Conservation (phyloP, 495 filamentous ascomycete species). For the Schizothecium vesticola region DNA sequence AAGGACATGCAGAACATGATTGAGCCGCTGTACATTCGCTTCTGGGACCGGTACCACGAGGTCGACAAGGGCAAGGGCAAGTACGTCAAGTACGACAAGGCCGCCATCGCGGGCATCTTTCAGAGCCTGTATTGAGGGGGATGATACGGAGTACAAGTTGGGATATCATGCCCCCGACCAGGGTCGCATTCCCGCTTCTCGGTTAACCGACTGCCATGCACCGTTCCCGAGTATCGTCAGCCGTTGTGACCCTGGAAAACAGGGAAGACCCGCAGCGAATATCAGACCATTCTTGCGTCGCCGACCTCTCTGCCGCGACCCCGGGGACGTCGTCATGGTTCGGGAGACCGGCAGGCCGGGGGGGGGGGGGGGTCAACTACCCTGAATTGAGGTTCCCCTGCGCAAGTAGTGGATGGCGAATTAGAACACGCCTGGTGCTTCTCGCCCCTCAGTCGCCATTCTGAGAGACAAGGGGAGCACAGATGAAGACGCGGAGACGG, state of each 20-base stretch:
- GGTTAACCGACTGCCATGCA: neutral
- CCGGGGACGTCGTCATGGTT: neutral
- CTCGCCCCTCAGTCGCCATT: neutral
- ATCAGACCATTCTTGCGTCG: conserved; percentile 18
- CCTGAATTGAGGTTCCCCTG: neutral
- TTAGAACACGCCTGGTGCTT: neutral
- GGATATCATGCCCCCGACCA: neutral
- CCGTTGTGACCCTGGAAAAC: neutral
- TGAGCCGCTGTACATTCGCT: conserved; percentile 89
- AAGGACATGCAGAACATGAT: conserved; percentile 83
- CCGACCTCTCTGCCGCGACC: neutral
- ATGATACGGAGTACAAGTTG: too few relatives aligned
- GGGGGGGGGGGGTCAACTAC: too few relatives aligned
- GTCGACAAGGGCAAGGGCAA: conserved; percentile 94
- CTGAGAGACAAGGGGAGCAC: neutral
- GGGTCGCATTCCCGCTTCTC: neutral
- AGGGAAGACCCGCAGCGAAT: neutral
- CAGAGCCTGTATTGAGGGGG: conserved; percentile 37
- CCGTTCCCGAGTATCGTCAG: neutral
- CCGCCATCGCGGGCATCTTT: conserved; percentile 51
- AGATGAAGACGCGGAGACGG: neutral
- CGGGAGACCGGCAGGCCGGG: neutral
- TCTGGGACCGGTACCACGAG: conserved; percentile 97
- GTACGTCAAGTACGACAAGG: conserved; percentile 96
- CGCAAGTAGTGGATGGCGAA: neutral